Conservation (phyloP, 208 protist species). For the Trypanosoma platydactyli region DNA sequence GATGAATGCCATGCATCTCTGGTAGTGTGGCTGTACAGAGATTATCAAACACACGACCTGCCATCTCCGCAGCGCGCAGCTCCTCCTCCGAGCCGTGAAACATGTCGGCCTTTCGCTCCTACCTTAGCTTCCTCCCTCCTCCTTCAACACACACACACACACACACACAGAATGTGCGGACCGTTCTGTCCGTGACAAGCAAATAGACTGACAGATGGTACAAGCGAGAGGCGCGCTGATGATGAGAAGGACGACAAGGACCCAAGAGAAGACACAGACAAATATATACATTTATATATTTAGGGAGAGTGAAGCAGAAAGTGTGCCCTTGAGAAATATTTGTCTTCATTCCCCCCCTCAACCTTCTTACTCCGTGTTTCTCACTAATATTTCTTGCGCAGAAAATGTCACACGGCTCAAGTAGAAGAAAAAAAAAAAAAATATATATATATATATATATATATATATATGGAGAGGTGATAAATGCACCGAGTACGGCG, state of each 20-base stretch:
- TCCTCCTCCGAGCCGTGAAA: conserved; percentile 25
- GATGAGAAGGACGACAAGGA: not conserved
- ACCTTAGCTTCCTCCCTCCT: not conserved
- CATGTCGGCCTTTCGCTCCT: conserved; percentile 1
- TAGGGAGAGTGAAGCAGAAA: too few relatives aligned
- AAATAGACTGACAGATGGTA: too few relatives aligned
- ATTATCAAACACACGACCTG: conserved; percentile 29
- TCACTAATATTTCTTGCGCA: not conserved
- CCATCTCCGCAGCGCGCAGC: conserved; percentile 28
- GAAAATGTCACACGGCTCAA: not conserved
- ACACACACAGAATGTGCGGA: not conserved
- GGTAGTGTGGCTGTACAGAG: conserved; percentile 12
- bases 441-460: not conserved
- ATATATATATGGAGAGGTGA: not conserved
- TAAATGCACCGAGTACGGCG: not conserved
- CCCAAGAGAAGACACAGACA: not conserved
- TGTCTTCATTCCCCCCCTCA: not conserved
- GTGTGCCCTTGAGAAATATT: too few relatives aligned
- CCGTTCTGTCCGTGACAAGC: too few relatives aligned
- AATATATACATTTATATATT: not conserved
- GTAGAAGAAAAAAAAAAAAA: conserved; percentile 16
- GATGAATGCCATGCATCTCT: conserved; percentile 25
- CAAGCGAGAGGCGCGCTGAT: too few relatives aligned
- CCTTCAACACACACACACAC: not conserved
- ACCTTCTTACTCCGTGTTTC: not conserved